A percentile compares a stretch with the other conserved stretches of the same genome.
Evolutionary conservation across 805 yeast genomes (phyloP).

Genomic region (Cephaloascus albidus): DNA sequence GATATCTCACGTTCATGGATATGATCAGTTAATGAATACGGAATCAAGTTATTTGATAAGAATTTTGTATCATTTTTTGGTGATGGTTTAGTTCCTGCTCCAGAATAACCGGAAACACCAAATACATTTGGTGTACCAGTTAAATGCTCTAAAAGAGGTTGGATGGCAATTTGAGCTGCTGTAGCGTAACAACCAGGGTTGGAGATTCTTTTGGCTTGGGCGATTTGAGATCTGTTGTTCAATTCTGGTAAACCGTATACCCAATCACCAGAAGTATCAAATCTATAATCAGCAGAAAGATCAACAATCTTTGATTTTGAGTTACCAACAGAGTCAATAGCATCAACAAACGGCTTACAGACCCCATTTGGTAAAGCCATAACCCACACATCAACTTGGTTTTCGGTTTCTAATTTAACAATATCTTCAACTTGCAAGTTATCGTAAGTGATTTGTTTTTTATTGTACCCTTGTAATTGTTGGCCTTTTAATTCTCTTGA

Average conservation of each 20-base stretch:
- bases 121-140: conserved; percentile 75
- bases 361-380: conserved; percentile 99
- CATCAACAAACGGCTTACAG: conserved; percentile 79
- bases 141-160: conserved; percentile 68
- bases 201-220: conserved; percentile 57
- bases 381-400: conserved; percentile 91
- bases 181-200: conserved; percentile 99
- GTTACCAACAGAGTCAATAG: conserved; percentile 55
- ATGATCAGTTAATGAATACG: conserved; percentile 94
- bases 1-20: conserved; percentile 95
- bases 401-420: conserved; percentile 60
- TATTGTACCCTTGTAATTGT: conserved; percentile 79
- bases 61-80: conserved; percentile 82
- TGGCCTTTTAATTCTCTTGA: conserved; percentile 91
- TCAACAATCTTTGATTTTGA: conserved; percentile 82
- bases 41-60: conserved; percentile 77
- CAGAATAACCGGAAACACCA: conserved; percentile 97
- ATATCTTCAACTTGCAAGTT: conserved; percentile 86
- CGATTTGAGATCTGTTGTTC: conserved; percentile 55
- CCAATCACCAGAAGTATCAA: conserved; percentile 86
- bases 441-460: conserved; percentile 69
- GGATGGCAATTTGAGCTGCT: conserved; percentile 87
- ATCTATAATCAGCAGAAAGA: conserved; percentile 92
- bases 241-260: conserved; percentile 93
- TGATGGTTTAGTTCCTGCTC: conserved; percentile 98